Evolutionary conservation across 1,284 basidiomycete genomes (phyloP).

Genomic region (Microbotryum saponariae): DNA sequence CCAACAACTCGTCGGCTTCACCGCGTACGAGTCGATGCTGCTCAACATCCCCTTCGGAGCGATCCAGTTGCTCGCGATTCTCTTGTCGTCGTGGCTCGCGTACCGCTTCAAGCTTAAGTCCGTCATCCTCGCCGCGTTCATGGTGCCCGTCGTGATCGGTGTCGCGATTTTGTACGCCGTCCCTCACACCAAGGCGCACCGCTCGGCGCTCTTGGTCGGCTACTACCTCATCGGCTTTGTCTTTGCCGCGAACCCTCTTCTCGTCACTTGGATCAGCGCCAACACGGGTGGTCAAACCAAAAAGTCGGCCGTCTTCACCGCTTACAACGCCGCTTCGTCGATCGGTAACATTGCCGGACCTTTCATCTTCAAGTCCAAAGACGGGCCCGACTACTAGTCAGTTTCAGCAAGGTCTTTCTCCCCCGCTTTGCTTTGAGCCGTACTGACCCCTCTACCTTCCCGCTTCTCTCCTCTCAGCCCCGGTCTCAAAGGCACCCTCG

Average conservation of each 20-base stretch:
- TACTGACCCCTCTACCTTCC: background rate
- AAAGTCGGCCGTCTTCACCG: constrained; percentile 37
- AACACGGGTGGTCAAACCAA: constrained; percentile 45
- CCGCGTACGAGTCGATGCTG: constrained; percentile 36
- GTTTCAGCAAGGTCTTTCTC: background rate
- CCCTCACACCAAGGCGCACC: constrained; percentile 18
- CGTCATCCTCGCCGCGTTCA: constrained; percentile 35
- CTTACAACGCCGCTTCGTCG: constrained; percentile 31
- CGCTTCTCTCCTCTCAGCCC: background rate
- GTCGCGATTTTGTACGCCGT: constrained; percentile 38
- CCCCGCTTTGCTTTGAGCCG: background rate
- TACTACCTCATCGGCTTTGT: constrained; percentile 45
- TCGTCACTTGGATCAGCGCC: constrained; percentile 43
- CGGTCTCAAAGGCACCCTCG: constrained; percentile 17
- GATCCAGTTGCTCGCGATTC: constrained; percentile 39
- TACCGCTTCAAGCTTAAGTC: constrained; percentile 38
- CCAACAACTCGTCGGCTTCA: constrained; percentile 38
- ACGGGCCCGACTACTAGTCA: constrained; percentile 19
- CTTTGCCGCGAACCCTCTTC: constrained; percentile 42
- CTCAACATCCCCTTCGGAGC: constrained; percentile 45
- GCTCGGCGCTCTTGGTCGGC: constrained; percentile 38
- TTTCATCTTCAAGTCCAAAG: constrained; percentile 40
- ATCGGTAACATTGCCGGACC: constrained; percentile 37
- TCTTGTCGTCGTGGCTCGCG: constrained; percentile 38
- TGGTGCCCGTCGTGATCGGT: constrained; percentile 37